These are phyloP conservation scores for Colletotrichum sp. DNA, from an alignment of 2,329 filamentous ascomycete species.

Conservation along the genomic window DNA sequence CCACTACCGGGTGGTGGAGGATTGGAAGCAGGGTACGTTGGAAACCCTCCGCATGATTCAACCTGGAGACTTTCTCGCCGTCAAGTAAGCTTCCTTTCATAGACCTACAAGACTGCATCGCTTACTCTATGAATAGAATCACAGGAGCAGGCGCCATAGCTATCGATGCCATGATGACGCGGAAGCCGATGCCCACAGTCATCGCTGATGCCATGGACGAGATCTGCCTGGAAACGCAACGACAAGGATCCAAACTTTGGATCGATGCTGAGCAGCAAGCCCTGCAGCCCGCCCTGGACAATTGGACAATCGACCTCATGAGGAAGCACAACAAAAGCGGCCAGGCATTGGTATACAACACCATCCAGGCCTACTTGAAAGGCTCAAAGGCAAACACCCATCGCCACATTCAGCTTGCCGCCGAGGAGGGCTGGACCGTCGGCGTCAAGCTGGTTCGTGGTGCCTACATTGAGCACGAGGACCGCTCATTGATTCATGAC, in stretches of 20 bases:
- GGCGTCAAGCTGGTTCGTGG: constrained; percentile 80
- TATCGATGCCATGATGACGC: constrained; percentile 68
- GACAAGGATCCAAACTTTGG: constrained; percentile 74
- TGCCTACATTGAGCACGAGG: constrained; percentile 75
- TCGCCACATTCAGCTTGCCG: constrained; percentile 63
- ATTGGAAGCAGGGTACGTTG: constrained; percentile 78
- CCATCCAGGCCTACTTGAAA: constrained; percentile 81
- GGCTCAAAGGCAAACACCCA: constrained; percentile 60
- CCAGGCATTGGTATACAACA: constrained; percentile 77
- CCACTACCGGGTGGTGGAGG: constrained; percentile 59
- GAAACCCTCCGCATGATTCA: constrained; percentile 76
- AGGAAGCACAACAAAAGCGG: constrained; percentile 71
- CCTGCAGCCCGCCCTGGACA: constrained; percentile 80
- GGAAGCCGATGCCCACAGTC: constrained; percentile 64
- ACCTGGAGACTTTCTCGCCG: constrained; percentile 66
- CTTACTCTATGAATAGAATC: constrained; percentile 53
- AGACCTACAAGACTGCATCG: background rate
- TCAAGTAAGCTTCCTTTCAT: constrained; percentile 52
- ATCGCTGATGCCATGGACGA: constrained; percentile 74
- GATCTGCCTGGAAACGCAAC: constrained; percentile 74
- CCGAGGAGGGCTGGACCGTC: constrained; percentile 66
- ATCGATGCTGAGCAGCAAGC: constrained; percentile 87
- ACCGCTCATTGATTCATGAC: constrained; percentile 72
- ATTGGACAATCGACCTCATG: constrained; percentile 79
- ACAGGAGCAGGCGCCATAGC: constrained; percentile 81